A percentile compares a stretch with the other conserved stretches of the same genome.
phyloP scores from a whole-genome alignment of 2,329 filamentous ascomycete species.

The Pseudogymnoascus sp. region DNA sequence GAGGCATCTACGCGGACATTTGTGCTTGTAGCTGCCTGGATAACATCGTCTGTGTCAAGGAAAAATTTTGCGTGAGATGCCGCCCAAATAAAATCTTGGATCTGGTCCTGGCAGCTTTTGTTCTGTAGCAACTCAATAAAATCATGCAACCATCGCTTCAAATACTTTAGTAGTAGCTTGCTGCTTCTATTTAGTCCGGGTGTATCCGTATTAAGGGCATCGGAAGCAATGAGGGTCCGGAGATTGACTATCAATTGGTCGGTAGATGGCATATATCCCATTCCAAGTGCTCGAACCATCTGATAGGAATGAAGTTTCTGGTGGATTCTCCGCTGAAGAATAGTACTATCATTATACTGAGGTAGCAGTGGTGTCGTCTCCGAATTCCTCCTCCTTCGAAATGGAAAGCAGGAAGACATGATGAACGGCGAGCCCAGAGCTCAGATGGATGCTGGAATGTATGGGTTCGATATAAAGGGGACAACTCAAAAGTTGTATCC shows the following conservation, averaged over 20 bases:
- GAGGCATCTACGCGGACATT: conserved; percentile 62
- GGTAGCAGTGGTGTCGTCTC: conserved; percentile 62
- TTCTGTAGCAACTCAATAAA: conserved; percentile 73
- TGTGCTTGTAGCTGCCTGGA: conserved; percentile 49
- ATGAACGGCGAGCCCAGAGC: conserved; percentile 11
- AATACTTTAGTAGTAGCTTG: conserved; percentile 60
- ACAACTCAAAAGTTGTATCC: background rate
- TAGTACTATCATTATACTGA: conserved; percentile 73
- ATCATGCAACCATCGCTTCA: conserved; percentile 64
- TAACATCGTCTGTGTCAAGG: conserved; percentile 57
- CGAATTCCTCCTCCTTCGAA: conserved; percentile 24
- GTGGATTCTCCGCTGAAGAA: conserved; percentile 66
- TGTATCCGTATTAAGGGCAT: conserved; percentile 67
- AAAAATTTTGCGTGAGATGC: conserved; percentile 63
- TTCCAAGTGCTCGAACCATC: conserved; percentile 71
- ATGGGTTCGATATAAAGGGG: background rate
- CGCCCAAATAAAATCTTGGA: conserved; percentile 89
- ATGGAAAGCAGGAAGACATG: conserved; percentile 29
- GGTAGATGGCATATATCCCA: conserved; percentile 88
- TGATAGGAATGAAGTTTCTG: conserved; percentile 91
- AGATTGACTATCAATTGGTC: conserved; percentile 75
- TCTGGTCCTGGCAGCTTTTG: conserved; percentile 77
- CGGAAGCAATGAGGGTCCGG: conserved; percentile 66
- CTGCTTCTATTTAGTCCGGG: conserved; percentile 70
- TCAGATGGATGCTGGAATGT: background rate